These are phyloP conservation scores for Gaeumannomyces sp. DNA, from an alignment of 2,329 filamentous ascomycete species.

Conservation along the genomic window DNA sequence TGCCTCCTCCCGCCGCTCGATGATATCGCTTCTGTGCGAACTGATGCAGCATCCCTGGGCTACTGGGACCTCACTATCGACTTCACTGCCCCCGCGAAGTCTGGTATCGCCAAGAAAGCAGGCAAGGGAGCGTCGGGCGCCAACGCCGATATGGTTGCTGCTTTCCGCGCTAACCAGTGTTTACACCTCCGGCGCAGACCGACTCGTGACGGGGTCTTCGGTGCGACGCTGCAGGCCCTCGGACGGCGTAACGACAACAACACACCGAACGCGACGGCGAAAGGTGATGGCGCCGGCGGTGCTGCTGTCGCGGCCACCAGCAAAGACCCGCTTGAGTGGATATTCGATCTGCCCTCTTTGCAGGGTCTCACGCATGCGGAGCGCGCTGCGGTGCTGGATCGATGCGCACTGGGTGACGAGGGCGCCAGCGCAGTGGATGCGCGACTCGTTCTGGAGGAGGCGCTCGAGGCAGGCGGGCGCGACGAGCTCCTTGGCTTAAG, in stretches of 20 bases:
- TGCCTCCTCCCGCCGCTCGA: slow-evolving; percentile 60
- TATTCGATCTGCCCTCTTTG: slow-evolving; percentile 60
- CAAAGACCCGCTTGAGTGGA: slow-evolving; percentile 58
- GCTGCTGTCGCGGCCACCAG: background rate
- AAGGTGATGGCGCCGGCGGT: background rate
- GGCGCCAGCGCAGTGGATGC: slow-evolving; percentile 57
- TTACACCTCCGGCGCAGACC: slow-evolving; percentile 68
- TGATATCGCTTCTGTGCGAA: slow-evolving; percentile 53
- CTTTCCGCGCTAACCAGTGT: slow-evolving; percentile 65
- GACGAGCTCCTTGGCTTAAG: slow-evolving; percentile 41
- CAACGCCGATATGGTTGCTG: slow-evolving; percentile 53
- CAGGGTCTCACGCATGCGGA: slow-evolving; percentile 58
- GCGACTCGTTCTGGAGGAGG: slow-evolving; percentile 57
- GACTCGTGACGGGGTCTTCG: slow-evolving; percentile 62
- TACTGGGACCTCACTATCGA: slow-evolving; percentile 82
- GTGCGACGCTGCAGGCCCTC: slow-evolving; percentile 67
- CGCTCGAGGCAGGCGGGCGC: slow-evolving; percentile 33
- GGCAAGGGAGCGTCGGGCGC: slow-evolving; percentile 18
- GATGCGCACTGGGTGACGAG: slow-evolving; percentile 38
- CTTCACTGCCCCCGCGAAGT: slow-evolving; percentile 36
- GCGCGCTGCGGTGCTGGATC: slow-evolving; percentile 53
- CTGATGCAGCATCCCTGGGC: slow-evolving; percentile 53
- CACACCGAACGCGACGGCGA: slow-evolving; percentile 16
- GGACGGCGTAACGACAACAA: slow-evolving; percentile 31
- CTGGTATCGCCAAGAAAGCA: background rate